phyloP scores from a whole-genome alignment of 2,329 filamentous ascomycete species.

The Cladosporium sp. region DNA sequence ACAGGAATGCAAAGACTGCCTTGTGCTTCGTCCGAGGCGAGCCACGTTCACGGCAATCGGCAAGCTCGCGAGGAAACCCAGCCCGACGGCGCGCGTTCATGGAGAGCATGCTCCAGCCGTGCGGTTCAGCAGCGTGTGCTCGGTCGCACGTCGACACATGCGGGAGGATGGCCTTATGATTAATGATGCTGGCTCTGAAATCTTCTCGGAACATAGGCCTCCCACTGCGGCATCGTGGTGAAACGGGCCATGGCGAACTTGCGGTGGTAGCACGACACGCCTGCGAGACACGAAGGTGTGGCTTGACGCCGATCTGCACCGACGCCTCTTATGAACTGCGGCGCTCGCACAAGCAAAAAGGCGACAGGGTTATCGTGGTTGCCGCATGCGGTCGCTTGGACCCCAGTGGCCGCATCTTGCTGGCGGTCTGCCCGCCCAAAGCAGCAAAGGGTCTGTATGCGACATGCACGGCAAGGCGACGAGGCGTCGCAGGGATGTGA shows the following conservation, averaged over 20 bases:
- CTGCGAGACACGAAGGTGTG: neutral
- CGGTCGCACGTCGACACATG: no score
- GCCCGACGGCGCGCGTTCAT: no score
- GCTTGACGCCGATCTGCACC: neutral
- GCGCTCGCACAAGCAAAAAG: neutral
- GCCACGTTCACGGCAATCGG: no score
- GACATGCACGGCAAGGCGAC: neutral
- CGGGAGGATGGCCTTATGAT: no score
- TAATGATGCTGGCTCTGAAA: neutral
- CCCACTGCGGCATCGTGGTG: neutral
- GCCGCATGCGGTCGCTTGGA: neutral
- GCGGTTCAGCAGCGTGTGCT: no score
- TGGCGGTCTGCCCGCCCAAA: neutral
- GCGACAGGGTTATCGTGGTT: neutral
- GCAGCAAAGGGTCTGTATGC: neutral
- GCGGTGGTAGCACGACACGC: neutral
- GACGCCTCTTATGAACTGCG: neutral
- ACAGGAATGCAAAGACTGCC: no score
- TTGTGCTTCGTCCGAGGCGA: no score
- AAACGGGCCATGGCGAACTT: neutral
- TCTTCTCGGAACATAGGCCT: neutral
- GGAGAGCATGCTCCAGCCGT: no score
- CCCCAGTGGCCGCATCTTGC: neutral
- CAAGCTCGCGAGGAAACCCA: no score
- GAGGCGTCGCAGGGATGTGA: slow-evolving; percentile 8